Evolutionary conservation across 208 protist genomes (phyloP), one percentile per base, ranked within the genome.

Genomic region (Herpetomonas samuelpessoai): DNA sequence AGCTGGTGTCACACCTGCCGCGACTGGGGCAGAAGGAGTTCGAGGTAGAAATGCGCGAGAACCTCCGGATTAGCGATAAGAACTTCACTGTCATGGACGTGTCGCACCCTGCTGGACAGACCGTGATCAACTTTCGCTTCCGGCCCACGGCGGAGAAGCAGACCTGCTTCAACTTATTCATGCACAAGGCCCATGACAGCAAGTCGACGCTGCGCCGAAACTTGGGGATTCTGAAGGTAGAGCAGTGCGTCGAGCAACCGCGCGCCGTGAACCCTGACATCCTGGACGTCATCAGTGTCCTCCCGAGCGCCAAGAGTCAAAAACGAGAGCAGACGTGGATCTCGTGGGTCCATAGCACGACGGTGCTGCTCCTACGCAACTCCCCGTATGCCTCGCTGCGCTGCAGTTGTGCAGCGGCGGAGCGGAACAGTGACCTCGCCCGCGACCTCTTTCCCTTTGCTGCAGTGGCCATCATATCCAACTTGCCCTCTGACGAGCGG

Each of bases 261-360:
- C 60, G 63, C 18, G 18, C 70, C 22, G 70, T 91, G 10, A 69
- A 85, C 62, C 65, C 74, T 16, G 54, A 58, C 41, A 56, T 91
- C 1, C 70, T 96, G 27, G 51, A 82, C 50, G 76, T 69, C 3
- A 86, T 96, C 39, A 62, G 79, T 12, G 63, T 65, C 25, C 76
- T 93, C 29, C 89, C 89, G 16, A 66, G 71, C 14, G 89, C 83
- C 3, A 88, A 90, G 56, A 86, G 75, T 21, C 84, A 83, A 48
- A 91, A 91, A 50, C 80, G 84, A n/a, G 89, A 96, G 68, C 86
- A 93, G 68, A 91, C 83, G 28, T 96, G 89, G 86, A 91, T 96
- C 48, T 58, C 80, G 24, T 96, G 89, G 86, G 55, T 96, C 22
- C 86, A 96, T 67, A 92, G 82, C 62, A 81, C 74, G 28, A 86